Evolutionary conservation across 345 rosid genomes (phyloP), one percentile per base, ranked within the genome.

Genomic region (Citropsis articulata): DNA sequence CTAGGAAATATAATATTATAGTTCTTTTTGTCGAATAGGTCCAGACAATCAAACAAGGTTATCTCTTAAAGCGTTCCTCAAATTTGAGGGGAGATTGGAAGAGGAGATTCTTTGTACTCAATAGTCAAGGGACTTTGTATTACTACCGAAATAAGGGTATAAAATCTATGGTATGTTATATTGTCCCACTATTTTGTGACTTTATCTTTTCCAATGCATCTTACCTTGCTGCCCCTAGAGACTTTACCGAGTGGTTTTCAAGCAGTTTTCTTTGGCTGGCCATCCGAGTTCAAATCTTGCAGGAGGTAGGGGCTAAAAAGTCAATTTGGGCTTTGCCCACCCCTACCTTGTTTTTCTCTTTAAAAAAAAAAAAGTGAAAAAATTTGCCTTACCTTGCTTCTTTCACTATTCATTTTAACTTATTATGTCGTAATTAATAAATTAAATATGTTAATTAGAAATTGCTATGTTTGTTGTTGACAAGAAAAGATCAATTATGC

Each of bases 71-170:
- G 79, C 88, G 93, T 69, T 86, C 98, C 28, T 88, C 98, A 77
- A 83, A 87, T 80, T 82, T 81, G 75, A 92, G 91, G 80, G 88
- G 89, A 69, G 95, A 91, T 66, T 94, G 97, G 97, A 92, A 94
- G 80, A 91, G 97, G 82, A 90, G 94, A 77, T 92, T 92, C 84
- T 94, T 94, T 85, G 93, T 94, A 31, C 94, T 92, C 24, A 92
- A 94, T 83, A 90, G 89, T 78, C 95, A 83, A 74, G 98, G 98
- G 77, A 87, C 88, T 61, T 83, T 94, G 65, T 91, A 82, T 83
- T 94, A 92, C 86, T 91, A 91, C 82, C 86, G 84, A 81, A 91
- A 86, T 84, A 90, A 92, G 77, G 87, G 88, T 79, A 72, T 76
- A 63, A 92, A 85, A 80, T 80, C 87, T 78, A 79, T 66, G 91